Evolutionary conservation across 163 green algal genomes (phyloP).

Genomic region (Chlorella variabilis): DNA sequence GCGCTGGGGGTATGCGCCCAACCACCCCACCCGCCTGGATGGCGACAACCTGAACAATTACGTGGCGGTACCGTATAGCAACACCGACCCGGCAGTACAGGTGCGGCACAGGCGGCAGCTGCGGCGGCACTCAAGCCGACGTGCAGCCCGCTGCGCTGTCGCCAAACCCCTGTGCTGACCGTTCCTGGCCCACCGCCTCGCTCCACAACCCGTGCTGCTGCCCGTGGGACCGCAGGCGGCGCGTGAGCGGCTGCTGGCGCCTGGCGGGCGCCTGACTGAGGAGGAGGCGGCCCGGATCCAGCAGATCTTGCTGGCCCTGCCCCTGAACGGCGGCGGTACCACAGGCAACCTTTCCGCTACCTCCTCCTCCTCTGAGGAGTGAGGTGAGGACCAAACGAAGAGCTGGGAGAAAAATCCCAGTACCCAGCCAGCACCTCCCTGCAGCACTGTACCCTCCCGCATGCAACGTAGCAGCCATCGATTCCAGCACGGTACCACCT

Average conservation of each 20-base stretch:
- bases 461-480: no score
- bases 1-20: conserved; percentile 82
- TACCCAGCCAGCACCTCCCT: no score
- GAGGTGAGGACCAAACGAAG: no score
- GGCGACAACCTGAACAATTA: conserved; percentile 89
- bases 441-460: no score
- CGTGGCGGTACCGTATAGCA: conserved; percentile 65
- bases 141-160: neutral
- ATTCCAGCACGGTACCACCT: no score
- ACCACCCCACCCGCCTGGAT: conserved; percentile 77
- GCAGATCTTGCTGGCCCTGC: conserved; percentile 1
- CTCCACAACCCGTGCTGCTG: no score
- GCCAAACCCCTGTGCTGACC: neutral
- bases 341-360: conserved; percentile 17
- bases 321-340: conserved; percentile 1
- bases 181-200: no score
- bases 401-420: no score
- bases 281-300: conserved; percentile 48
- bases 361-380: neutral
- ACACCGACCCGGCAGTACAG: conserved; percentile 14
- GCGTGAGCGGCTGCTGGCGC: conserved; percentile 47
- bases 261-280: conserved; percentile 43
- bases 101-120: neutral
- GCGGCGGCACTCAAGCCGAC: neutral
- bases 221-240: conserved; percentile 13